A percentile compares a stretch with the other conserved stretches of the same genome.
Evolutionary conservation across 352 stramenopile genomes (phyloP).

Genomic region (Phytophthora palmivora): DNA sequence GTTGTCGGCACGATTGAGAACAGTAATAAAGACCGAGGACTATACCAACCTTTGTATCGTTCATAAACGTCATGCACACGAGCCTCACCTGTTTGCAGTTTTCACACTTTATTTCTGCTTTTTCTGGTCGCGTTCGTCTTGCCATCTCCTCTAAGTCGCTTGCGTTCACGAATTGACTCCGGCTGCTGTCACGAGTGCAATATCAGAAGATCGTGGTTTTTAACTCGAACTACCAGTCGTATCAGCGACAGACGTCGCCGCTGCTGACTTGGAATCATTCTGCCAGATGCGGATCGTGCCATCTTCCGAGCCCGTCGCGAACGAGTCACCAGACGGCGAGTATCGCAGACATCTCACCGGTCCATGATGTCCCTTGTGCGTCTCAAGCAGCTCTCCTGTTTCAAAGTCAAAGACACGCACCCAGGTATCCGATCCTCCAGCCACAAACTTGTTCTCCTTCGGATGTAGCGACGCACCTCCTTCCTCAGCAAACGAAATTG

Average conservation of each 20-base stretch:
- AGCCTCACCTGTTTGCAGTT: constrained; percentile 13
- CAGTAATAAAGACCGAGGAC: too few species aligned
- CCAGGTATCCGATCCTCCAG: constrained; percentile 95
- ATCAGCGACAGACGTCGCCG: constrained; percentile 67
- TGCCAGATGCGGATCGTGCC: constrained; percentile 98
- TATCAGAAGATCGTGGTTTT: constrained; percentile 9
- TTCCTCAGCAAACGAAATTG: constrained; percentile 93
- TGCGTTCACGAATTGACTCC: constrained; percentile 12
- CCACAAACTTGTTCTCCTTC: constrained; percentile 87
- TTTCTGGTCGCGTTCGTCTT: constrained; percentile 25
- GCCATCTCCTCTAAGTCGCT: constrained; percentile 35
- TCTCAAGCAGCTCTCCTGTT: constrained; percentile 93
- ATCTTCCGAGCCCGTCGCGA: constrained; percentile 97
- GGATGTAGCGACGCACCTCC: constrained; percentile 91
- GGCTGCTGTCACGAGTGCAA: constrained; percentile 7
- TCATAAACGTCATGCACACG: constrained; percentile 1
- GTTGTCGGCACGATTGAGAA: too few species aligned
- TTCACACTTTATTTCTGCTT: constrained; percentile 33
- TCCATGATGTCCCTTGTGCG: constrained; percentile 98
- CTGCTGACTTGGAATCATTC: constrained; percentile 71
- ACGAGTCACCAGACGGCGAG: constrained; percentile 91
- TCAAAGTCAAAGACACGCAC: constrained; percentile 96
- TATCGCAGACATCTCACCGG: constrained; percentile 97
- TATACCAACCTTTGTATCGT: constrained; percentile 2
- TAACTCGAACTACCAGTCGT: constrained; percentile 37